Evolutionary conservation across 169 alveolate species (phyloP), one percentile per base, ranked within the genome.

Genomic region (Sarcocystis neurona): DNA sequence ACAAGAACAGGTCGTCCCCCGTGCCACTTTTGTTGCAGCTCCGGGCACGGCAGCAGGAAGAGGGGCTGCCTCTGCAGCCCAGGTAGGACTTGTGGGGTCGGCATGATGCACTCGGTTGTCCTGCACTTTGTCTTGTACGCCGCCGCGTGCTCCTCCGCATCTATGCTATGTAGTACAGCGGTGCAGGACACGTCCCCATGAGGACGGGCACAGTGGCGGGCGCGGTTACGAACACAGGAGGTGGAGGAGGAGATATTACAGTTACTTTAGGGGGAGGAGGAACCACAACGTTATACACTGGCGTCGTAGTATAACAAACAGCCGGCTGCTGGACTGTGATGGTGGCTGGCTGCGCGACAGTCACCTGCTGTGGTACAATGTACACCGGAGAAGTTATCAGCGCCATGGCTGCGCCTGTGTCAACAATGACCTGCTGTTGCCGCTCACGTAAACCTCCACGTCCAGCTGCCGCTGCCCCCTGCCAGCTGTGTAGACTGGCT

Each of bases 281-380:
- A 0, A 56, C 60, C 39, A 44, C 82, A 39, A 72, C 82, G 27
- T 72, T 72, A 39, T 72, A 72, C 34, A 72, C 82, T 39, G 82
- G 82, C 1, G 82, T 72, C 0, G 82, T 72, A 39, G 82, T 39
- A 6, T 39, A 48, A 56, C 82, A 72, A 34, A 72, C 39, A 15
- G 82, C 82, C 10, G 82, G 82, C 82, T 72, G 82, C 82, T 72
- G 82, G 34, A 72, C 82, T 18, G 53, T 72, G 60, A 72, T 44
- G 15, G 46, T 72, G n/a, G 82, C 82, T 20, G 82, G 82, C 56
- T 72, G 82, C 27, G 82, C 39, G 20, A 72, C 82, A 10, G 82
- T 72, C 39, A 72, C 82, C 82, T 72, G 82, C 82, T 72, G 82
- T 0, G 82, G 82, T 39, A 72, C 82, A 39, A 72, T 56, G 34